Conservation (phyloP, 2,329 filamentous ascomycete species). For the Polytolypa hystricis region DNA sequence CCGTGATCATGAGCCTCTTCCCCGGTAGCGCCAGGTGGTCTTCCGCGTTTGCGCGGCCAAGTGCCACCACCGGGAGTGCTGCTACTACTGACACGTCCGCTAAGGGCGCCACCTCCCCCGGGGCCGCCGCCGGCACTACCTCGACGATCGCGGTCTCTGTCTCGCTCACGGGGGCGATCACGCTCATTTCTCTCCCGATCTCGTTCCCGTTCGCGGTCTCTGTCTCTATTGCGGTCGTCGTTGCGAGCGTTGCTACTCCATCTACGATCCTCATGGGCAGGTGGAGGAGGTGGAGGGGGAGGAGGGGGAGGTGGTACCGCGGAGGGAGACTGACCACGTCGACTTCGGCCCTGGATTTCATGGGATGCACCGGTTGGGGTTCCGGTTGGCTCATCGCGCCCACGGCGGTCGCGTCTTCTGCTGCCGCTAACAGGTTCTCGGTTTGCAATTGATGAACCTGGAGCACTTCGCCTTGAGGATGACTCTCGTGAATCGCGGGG, state of each 20-base stretch:
- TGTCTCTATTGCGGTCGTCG: conserved; percentile 7
- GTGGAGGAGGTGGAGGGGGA: conserved; percentile 1
- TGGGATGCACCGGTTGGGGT: no score
- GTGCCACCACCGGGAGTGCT: conserved; percentile 6
- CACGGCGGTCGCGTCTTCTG: conserved; percentile 8
- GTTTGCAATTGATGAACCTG: conserved; percentile 3
- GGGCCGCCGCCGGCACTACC: conserved; percentile 3
- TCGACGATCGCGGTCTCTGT: conserved; percentile 8
- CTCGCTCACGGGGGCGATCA: conserved; percentile 8
- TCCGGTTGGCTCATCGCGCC: neutral
- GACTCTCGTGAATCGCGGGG: conserved; percentile 7
- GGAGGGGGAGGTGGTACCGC: conserved; percentile 6
- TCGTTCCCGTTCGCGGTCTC: conserved; percentile 4
- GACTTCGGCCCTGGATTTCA: conserved; percentile 1
- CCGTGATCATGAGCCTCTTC: conserved; percentile 7
- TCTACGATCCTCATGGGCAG: conserved; percentile 6
- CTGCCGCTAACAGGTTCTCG: conserved; percentile 1
- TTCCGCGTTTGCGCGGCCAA: conserved; percentile 13
- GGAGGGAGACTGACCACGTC: neutral
- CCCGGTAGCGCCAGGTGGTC: conserved; percentile 6
- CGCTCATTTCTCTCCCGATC: conserved; percentile 9
- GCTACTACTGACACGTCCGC: conserved; percentile 6
- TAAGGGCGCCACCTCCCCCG: neutral
- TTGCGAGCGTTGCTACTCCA: conserved; percentile 5
- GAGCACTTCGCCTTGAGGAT: conserved; percentile 5